phyloP scores from a whole-genome alignment of 257 asterid species.

The Salvia miltiorrhiza region DNA sequence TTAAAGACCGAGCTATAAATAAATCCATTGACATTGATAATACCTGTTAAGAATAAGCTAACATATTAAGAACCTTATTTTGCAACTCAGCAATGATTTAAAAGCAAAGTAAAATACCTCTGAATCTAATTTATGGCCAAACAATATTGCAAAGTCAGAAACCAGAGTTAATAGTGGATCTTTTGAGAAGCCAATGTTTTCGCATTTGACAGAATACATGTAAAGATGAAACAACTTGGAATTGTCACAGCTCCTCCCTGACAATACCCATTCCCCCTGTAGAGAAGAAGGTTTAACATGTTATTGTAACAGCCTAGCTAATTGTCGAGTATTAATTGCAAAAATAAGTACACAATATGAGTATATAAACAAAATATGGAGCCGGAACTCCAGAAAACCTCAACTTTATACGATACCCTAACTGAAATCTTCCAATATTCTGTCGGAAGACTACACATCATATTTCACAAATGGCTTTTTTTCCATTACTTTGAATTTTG shows the following conservation, averaged over 20 bases:
- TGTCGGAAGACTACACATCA: neutral
- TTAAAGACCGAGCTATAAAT: conserved; percentile 83
- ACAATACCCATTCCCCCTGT: conserved; percentile 97
- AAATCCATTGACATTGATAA: conserved; percentile 86
- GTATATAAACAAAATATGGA: conserved; percentile 1
- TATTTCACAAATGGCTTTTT: neutral
- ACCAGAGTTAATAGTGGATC: conserved; percentile 81
- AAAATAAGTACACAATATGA: neutral
- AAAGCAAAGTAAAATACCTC: conserved; percentile 54
- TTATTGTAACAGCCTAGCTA: conserved; percentile 18
- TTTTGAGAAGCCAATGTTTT: conserved; percentile 72
- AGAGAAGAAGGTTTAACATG: conserved; percentile 18
- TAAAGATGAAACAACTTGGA: conserved; percentile 50
- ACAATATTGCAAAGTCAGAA: conserved; percentile 86
- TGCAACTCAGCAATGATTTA: conserved; percentile 1
- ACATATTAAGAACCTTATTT: conserved; percentile 20
- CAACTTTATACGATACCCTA: neutral
- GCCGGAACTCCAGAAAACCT: neutral
- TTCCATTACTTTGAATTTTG: neutral
- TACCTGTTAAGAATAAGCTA: conserved; percentile 52
- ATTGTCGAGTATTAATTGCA: neutral
- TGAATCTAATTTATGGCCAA: conserved; percentile 85
- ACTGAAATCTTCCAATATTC: neutral
- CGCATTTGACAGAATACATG: conserved; percentile 78
- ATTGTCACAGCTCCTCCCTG: conserved; percentile 51